Conservation (phyloP, 192 early-diverging fungal genomes). For the Haplosporangium gracile region DNA sequence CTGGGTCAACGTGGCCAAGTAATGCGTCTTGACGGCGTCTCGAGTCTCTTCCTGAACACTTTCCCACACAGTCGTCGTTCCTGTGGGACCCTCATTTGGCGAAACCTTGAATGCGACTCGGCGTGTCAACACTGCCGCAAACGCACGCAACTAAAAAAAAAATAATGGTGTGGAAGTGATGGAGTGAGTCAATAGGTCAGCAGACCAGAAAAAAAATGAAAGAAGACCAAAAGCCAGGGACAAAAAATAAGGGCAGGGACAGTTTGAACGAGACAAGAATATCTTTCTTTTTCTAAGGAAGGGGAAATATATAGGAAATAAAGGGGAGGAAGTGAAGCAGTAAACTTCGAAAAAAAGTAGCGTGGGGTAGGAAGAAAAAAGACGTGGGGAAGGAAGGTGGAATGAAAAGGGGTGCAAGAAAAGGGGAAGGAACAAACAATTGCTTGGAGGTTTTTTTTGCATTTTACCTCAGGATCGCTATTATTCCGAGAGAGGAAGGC, state of each 20-base stretch:
- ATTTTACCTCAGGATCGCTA: conserved; percentile 46
- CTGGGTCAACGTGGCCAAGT: conserved; percentile 79
- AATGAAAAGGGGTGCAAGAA: not conserved
- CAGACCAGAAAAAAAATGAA: not conserved
- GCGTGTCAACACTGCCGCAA: conserved; percentile 67
- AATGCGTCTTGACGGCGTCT: conserved; percentile 71
- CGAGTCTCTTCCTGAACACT: conserved; percentile 73
- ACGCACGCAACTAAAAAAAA: conserved; percentile 60
- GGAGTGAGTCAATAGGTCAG: not conserved
- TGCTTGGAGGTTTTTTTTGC: not conserved
- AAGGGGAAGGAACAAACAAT: not conserved
- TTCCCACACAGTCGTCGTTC: conserved; percentile 69
- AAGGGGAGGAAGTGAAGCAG: not conserved
- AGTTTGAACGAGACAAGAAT: not conserved
- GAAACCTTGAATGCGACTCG: conserved; percentile 65
- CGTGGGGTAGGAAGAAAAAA: not conserved
- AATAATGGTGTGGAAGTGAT: not conserved
- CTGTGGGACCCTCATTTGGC: conserved; percentile 23
- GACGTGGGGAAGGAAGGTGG: not conserved
- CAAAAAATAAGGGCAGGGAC: not conserved
- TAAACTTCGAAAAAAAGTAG: not conserved
- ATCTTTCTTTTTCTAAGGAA: not conserved
- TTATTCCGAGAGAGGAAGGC: conserved; percentile 59
- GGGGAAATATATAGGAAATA: not conserved
- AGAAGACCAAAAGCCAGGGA: not conserved